These are phyloP conservation scores for Plectosphaerella plurivora DNA, from an alignment of 2,329 filamentous ascomycete species.

Conservation along the genomic window DNA sequence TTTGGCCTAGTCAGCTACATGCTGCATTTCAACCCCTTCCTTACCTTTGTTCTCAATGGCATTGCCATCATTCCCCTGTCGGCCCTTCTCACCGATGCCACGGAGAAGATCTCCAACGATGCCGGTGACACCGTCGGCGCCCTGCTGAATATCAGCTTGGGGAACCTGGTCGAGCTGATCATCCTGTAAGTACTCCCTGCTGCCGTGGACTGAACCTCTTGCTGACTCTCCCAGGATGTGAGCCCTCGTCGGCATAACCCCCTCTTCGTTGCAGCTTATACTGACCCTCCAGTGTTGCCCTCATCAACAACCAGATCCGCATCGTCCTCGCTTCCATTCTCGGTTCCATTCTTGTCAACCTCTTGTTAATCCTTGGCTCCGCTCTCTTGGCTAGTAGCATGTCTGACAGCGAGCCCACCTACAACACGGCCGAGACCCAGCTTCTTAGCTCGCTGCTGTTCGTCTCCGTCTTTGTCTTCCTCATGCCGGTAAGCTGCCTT, in stretches of 20 bases:
- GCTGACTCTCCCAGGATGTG: conserved; percentile 16
- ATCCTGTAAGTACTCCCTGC: conserved; percentile 30
- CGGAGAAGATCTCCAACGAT: conserved; percentile 52
- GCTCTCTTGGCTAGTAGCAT: conserved; percentile 67
- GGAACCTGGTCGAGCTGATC: conserved; percentile 60
- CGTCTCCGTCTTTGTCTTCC: conserved; percentile 31
- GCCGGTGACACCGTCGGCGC: conserved; percentile 56
- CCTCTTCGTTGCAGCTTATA: neutral
- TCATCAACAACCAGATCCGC: conserved; percentile 58
- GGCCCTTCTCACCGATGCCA: conserved; percentile 53
- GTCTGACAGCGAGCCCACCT: conserved; percentile 59
- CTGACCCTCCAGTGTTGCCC: conserved; percentile 31
- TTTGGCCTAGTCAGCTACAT: conserved; percentile 56
- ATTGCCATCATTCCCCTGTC: conserved; percentile 57
- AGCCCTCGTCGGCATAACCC: neutral
- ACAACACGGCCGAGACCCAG: conserved; percentile 20
- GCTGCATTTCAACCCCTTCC: conserved; percentile 24
- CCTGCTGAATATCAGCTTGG: conserved; percentile 57
- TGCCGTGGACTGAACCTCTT: conserved; percentile 8
- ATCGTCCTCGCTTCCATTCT: conserved; percentile 74
- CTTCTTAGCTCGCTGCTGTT: conserved; percentile 29
- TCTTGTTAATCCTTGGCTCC: conserved; percentile 72
- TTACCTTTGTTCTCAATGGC: conserved; percentile 55
- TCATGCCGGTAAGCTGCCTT: conserved; percentile 26
- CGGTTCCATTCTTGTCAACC: conserved; percentile 72